Evolutionary conservation across 2,329 filamentous ascomycete species (phyloP), one percentile per base, ranked within the genome.

Genomic region (Samsoniella hepiali): DNA sequence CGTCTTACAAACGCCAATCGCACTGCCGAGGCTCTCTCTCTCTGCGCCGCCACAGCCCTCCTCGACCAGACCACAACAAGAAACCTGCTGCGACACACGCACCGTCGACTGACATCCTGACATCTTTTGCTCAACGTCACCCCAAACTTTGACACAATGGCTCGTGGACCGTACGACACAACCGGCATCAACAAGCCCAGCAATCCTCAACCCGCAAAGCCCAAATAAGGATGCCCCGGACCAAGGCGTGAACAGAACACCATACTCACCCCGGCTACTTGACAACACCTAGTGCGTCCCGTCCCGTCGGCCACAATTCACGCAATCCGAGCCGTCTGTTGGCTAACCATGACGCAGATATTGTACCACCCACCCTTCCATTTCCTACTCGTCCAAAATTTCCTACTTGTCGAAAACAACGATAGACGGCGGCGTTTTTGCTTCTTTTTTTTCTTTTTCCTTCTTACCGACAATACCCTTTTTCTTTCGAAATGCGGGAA

Each of bases 111-210:
- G 44, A 47, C 4, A 38, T 10, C 44, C 11, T 8, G 10, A 31
- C 15, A 8, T 32, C 5, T 38, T 38, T 51, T 7, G 36, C 60
- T 15, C 57, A 11, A 57, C 44, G 13, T 22, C 11, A 13, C 34
- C 22, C 50, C 3, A 34, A 45, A 45, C 57, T 13, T 42, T 56
- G 31, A 1, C 10, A 42, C 49, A 58, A 65, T 65, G 63, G 58
- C 63, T 10, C 63, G 63, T 55, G 63, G 63, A 40, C 63, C 63
- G 1, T 65, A 65, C 36, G 63, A 65, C 42, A 65, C 63, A 11
- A 65, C 63, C 3, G 63, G 63, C 53, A 62, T 65, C 6, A 59
- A 58, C 31, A 65, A 65, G 59, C 63, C 63, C 49, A 58, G 45
- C 50, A 57, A 62, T 15, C 63, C 63, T 32, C 63, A 62, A 27